Conservation (phyloP, 208 protist genomes). For the Leishmania tropica region DNA sequence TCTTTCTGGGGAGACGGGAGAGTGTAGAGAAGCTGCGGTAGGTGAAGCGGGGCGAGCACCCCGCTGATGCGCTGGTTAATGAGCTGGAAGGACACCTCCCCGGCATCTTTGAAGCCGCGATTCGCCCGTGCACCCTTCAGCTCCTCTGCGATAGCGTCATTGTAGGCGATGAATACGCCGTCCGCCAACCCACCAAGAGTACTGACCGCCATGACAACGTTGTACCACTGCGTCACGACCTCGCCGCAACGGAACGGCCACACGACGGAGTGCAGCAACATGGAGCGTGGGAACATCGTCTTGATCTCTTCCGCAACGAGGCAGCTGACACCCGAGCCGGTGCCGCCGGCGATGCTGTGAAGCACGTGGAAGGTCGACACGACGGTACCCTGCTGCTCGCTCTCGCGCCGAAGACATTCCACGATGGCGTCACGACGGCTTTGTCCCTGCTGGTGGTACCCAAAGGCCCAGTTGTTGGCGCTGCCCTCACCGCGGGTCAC, state of each 20-base stretch:
- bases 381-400: slow-evolving; percentile 63
- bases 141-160: slow-evolving; percentile 55
- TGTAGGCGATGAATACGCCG: slow-evolving; percentile 62
- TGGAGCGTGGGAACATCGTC: slow-evolving; percentile 54
- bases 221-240: slow-evolving; percentile 90
- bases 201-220: slow-evolving; percentile 67
- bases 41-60: slow-evolving; percentile 57
- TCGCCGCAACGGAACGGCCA: slow-evolving; percentile 85
- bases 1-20: slow-evolving; percentile 32
- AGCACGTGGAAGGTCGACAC: slow-evolving; percentile 73
- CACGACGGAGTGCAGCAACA: slow-evolving; percentile 71
- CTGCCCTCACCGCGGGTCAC: slow-evolving; percentile 75
- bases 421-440: slow-evolving; percentile 55
- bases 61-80: slow-evolving; percentile 57
- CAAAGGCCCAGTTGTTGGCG: slow-evolving; percentile 93
- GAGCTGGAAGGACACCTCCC: slow-evolving; percentile 39
- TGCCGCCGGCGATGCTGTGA: slow-evolving; percentile 90
- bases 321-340: slow-evolving; percentile 88
- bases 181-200: slow-evolving; percentile 67
- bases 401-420: slow-evolving; percentile 76
- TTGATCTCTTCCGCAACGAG: slow-evolving; percentile 74
- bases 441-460: slow-evolving; percentile 74
- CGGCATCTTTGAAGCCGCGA: slow-evolving; percentile 24
- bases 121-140: slow-evolving; percentile 20
- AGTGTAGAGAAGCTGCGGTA: slow-evolving; percentile 62